These are phyloP conservation scores for Sequoiadendron giganteum DNA, from an alignment of 75 land plant genomes.

Conservation along the genomic window DNA sequence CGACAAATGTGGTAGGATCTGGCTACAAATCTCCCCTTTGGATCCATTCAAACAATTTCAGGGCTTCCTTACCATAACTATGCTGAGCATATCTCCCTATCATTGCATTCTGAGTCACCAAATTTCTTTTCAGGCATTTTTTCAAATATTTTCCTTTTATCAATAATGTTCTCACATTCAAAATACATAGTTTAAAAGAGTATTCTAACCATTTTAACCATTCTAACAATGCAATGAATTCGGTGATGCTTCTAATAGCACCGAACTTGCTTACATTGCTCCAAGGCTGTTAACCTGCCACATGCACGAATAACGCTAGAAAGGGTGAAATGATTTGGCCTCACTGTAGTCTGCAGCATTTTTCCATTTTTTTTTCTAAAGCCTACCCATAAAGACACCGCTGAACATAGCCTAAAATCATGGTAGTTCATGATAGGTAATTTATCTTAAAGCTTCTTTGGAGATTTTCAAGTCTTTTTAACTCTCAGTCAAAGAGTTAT, in stretches of 20 bases:
- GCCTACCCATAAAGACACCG: conserved; percentile 8
- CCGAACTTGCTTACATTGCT: neutral
- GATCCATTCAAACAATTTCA: conserved; percentile 10
- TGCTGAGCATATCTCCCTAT: conserved; percentile 16
- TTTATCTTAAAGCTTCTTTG: no score
- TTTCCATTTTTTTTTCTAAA: neutral
- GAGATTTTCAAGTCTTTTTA: no score
- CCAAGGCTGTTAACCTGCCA: neutral
- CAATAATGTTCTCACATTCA: conserved; percentile 10
- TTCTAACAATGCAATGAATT: neutral
- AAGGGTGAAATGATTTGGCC: conserved; percentile 22
- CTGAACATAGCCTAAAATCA: conserved; percentile 17
- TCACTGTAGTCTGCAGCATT: conserved; percentile 15
- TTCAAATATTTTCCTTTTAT: conserved; percentile 9
- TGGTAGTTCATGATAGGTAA: conserved; percentile 16
- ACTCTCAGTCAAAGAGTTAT: no score
- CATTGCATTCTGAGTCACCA: conserved; percentile 20
- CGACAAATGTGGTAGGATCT: conserved; percentile 4
- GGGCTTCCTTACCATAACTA: neutral
- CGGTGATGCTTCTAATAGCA: neutral
- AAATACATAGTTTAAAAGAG: conserved; percentile 9
- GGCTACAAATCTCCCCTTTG: neutral
- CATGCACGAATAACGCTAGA: conserved; percentile 18
- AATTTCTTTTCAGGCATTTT: conserved; percentile 5
- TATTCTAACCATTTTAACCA: neutral